These are phyloP conservation scores for Diplodia mutila DNA, from an alignment of 2,329 filamentous ascomycete genomes.

Conservation along the genomic window DNA sequence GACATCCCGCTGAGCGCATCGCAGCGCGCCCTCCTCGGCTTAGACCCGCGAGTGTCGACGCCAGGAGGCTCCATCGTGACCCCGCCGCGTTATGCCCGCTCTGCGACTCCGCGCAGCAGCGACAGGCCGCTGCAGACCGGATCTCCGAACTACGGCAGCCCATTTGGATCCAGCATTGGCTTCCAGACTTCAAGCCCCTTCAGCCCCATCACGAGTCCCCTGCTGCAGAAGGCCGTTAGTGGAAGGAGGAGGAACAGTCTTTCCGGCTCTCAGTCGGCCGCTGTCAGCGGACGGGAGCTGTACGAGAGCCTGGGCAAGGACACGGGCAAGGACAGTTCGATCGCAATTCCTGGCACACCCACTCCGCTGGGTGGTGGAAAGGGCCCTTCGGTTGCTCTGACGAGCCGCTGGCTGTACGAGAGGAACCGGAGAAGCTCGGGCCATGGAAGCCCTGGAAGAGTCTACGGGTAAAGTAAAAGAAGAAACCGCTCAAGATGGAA, in stretches of 20 bases:
- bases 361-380: constrained; percentile 60
- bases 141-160: constrained; percentile 47
- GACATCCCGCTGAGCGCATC: constrained; percentile 92
- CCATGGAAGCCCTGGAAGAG: constrained; percentile 11
- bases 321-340: constrained; percentile 41
- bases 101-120: constrained; percentile 65
- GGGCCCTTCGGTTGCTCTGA: constrained; percentile 75
- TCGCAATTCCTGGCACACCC: constrained; percentile 62
- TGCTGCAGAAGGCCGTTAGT: constrained; percentile 70
- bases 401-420: constrained; percentile 95
- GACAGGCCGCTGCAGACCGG: constrained; percentile 37
- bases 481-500: background rate
- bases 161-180: constrained; percentile 36
- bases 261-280: constrained; percentile 1
- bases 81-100: constrained; percentile 83
- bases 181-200: constrained; percentile 39
- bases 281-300: constrained; percentile 41
- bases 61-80: constrained; percentile 72
- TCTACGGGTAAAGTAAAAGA: background rate
- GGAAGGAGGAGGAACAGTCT: constrained; percentile 53
- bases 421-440: constrained; percentile 62
- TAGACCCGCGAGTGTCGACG: constrained; percentile 66
- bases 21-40: constrained; percentile 81
- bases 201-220: constrained; percentile 39
- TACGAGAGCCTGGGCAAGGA: constrained; percentile 43